Evolutionary conservation across 768 basidiomycete genomes (phyloP), one percentile per base, ranked within the genome.

Genomic region (Rubroboletus satanas): DNA sequence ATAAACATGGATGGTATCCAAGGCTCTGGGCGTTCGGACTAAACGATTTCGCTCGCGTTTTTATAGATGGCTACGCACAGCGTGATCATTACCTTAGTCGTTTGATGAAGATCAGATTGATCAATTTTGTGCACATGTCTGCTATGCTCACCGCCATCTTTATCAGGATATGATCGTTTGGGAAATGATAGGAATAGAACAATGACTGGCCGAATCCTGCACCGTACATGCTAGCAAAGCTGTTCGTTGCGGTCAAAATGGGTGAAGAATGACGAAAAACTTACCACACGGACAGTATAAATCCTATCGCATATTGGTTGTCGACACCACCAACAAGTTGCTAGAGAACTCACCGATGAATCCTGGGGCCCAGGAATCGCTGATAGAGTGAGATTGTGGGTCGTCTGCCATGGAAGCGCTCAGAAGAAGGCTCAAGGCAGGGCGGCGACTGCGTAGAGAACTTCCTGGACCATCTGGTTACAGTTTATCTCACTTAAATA

Each of bases 111-210:
- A 31, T 52, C 14, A 51, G 53, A 38, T 15, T 17, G 37, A 43
- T 23, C 6, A 7, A 18, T 15, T 29, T 14, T 28, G 26, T 43
- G 23, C 18, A 50, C 12, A 17, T 11, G 29, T 50, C 29, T 17
- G 17, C 18, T n/a, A 15, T 43, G 49, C 53, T 54, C 41, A 52
- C 53, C 49, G 28, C 33, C 26, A 29, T 15, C 28, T 54, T 54
- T 14, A 52, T 28, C 39, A 36, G 14, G 2, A 10, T 31, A 21
- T 18, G 51, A 45, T 54, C 51, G n/a, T 39, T 29, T 21, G 43
- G 51, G 18, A 56, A 56, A 44, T 54, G 8, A 17, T 45, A 44
- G 36, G 10, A 38, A 54, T 56, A 56, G 37, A 56, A 56, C 26
- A 54, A 28, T 15, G 51, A 54, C 28, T 54, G 49, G 31, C 49